Conservation (phyloP, 2,329 filamentous ascomycete genomes). For the Ceratocystis destructans region DNA sequence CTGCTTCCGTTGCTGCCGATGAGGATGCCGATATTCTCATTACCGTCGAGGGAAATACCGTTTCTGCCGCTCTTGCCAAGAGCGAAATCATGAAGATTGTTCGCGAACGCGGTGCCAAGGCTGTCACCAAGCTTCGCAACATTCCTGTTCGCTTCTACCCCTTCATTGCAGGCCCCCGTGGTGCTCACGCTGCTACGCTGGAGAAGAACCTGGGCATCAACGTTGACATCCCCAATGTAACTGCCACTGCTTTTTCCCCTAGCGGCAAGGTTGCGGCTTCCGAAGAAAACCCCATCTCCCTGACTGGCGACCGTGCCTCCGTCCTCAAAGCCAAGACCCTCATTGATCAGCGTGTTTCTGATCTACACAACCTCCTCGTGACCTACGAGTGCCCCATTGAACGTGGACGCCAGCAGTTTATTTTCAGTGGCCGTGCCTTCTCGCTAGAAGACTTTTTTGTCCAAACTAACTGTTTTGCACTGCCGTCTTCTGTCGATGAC, state of each 20-base stretch:
- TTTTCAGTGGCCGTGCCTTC: conserved; percentile 61
- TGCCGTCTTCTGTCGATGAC: conserved; percentile 64
- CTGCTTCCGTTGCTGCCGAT: conserved; percentile 45
- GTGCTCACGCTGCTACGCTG: conserved; percentile 51
- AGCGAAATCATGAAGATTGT: conserved; percentile 78
- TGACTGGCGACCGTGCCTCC: conserved; percentile 72
- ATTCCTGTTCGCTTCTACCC: conserved; percentile 90
- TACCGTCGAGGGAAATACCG: conserved; percentile 75
- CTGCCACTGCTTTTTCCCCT: conserved; percentile 28
- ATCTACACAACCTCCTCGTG: conserved; percentile 62
- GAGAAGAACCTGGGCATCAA: conserved; percentile 68
- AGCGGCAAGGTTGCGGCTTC: conserved; percentile 41
- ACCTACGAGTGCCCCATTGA: conserved; percentile 71
- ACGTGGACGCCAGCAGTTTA: conserved; percentile 83
- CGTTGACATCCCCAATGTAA: conserved; percentile 56
- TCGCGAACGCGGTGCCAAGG: conserved; percentile 68
- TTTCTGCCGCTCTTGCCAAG: conserved; percentile 71
- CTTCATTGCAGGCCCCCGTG: conserved; percentile 75
- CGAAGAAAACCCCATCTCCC: conserved; percentile 58
- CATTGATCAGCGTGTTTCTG: conserved; percentile 64
- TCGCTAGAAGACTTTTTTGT: conserved; percentile 75
- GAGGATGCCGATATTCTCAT: conserved; percentile 79
- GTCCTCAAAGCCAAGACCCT: conserved; percentile 67
- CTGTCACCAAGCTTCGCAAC: conserved; percentile 66
- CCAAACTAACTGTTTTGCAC: conserved; percentile 78